phyloP scores from a whole-genome alignment of 768 basidiomycete species.

The Boletus reticuloceps region DNA sequence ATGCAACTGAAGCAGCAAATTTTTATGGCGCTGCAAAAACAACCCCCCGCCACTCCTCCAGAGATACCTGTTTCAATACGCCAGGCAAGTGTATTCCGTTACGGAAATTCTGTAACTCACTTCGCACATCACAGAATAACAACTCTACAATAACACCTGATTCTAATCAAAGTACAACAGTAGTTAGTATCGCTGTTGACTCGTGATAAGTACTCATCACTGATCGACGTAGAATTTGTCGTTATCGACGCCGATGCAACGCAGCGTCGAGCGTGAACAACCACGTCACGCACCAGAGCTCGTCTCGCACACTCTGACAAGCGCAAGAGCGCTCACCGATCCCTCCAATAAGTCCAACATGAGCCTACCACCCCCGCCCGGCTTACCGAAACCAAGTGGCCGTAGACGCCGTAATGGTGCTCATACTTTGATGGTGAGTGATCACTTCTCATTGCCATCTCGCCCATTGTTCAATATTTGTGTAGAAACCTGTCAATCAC shows the following conservation, averaged over 20 bases:
- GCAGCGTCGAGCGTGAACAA: neutral
- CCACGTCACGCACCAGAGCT: neutral
- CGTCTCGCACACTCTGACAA: neutral
- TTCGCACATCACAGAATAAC: neutral
- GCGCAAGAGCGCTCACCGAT: neutral
- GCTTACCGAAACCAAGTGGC: neutral
- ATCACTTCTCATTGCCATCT: neutral
- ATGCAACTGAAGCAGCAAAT: conserved; percentile 4
- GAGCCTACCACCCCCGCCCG: conserved; percentile 11
- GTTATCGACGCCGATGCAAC: conserved; percentile 1
- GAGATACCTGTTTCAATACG: neutral
- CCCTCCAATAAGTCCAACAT: neutral
- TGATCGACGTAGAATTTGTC: neutral
- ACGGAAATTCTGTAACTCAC: neutral
- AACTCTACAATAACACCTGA: neutral
- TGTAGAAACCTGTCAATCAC: conserved; percentile 4
- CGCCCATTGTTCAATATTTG: neutral
- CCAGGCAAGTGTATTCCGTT: conserved; percentile 1
- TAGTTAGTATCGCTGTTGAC: neutral
- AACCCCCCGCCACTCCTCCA: neutral
- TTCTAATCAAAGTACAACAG: neutral
- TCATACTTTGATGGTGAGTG: conserved; percentile 2
- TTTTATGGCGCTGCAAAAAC: neutral
- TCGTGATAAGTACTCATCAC: too few species aligned
- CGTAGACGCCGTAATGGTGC: neutral